phyloP scores from a whole-genome alignment of 2,329 filamentous ascomycete species.

The Fulvia fulva region DNA sequence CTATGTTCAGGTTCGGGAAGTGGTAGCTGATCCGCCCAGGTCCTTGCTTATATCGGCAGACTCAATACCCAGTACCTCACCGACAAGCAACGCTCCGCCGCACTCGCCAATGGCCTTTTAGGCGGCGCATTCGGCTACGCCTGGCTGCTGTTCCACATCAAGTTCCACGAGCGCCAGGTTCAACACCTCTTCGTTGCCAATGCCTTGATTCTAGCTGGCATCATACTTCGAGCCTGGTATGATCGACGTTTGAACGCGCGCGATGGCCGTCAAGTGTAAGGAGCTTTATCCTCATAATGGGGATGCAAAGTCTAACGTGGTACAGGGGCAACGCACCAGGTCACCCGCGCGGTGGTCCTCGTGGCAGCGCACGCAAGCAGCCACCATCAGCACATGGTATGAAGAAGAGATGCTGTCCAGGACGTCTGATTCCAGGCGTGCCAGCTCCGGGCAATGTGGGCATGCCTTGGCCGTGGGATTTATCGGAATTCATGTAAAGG shows the following conservation, averaged over 20 bases:
- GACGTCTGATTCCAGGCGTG: too few species aligned
- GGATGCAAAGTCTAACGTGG: too few species aligned
- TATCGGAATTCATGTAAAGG: too few species aligned
- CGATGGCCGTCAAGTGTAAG: conserved; percentile 10
- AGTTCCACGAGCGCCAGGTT: conserved; percentile 9
- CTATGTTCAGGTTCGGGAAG: not conserved
- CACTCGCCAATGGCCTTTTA: conserved; percentile 8
- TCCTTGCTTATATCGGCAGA: conserved; percentile 18
- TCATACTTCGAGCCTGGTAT: conserved; percentile 12
- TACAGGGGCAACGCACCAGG: not conserved
- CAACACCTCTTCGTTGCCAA: conserved; percentile 19
- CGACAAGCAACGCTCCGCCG: conserved; percentile 3
- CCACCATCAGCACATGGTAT: too few species aligned
- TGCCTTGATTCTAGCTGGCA: conserved; percentile 11
- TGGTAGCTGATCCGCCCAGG: not conserved
- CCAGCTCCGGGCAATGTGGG: too few species aligned
- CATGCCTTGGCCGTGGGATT: too few species aligned
- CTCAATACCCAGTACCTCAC: conserved; percentile 14
- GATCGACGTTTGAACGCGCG: conserved; percentile 7
- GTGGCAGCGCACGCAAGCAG: not conserved
- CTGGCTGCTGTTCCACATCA: conserved; percentile 18
- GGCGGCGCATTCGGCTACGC: conserved; percentile 16
- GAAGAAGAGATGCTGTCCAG: too few species aligned
- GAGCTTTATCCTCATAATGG: too few species aligned
- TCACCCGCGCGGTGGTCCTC: not conserved